A percentile compares a stretch with the other conserved stretches of the same genome.
phyloP scores from a whole-genome alignment of 1,139 yeast species.

The Blastobotrys ciferrii region DNA sequence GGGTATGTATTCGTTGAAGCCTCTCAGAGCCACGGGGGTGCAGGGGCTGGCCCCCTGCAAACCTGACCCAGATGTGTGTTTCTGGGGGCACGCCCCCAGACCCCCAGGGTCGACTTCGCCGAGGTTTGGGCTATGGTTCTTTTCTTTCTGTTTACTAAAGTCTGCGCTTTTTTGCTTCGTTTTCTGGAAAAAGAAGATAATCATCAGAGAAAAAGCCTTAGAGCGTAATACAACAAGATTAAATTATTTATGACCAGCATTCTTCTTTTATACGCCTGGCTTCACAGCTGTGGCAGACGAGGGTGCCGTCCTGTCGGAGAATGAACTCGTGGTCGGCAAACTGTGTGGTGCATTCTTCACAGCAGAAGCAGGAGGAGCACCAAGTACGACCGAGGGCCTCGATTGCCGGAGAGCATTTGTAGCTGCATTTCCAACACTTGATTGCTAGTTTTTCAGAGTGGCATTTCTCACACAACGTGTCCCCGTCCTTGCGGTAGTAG shows the following conservation, averaged over 20 bases:
- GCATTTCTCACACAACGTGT: conserved; percentile 34
- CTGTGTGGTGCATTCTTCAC: conserved; percentile 35
- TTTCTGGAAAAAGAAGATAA: too few relatives aligned
- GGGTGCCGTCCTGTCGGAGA: conserved; percentile 36
- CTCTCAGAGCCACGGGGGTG: too few relatives aligned
- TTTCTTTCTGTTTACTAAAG: too few relatives aligned
- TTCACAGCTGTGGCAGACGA: conserved; percentile 36
- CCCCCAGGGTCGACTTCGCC: too few relatives aligned
- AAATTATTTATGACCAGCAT: conserved; percentile 26
- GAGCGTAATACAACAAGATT: too few relatives aligned
- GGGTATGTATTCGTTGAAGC: too few relatives aligned
- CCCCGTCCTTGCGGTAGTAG: conserved; percentile 29
- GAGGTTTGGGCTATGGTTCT: too few relatives aligned
- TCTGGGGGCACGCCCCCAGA: too few relatives aligned
- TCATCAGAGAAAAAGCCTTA: too few relatives aligned
- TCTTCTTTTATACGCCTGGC: conserved; percentile 27
- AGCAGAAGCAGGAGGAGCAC: conserved; percentile 36
- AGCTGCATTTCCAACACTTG: conserved; percentile 39
- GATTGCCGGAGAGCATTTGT: conserved; percentile 25
- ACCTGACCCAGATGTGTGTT: too few relatives aligned
- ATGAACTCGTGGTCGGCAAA: conserved; percentile 34
- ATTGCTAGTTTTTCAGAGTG: conserved; percentile 30
- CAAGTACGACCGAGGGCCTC: conserved; percentile 37
- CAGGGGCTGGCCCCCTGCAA: too few relatives aligned
- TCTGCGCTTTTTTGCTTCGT: too few relatives aligned